Percentiles rank a stretch among this genome's conserved stretches.
Conservation (phyloP, 805 yeast species). For the Myxozyma vanderwaltii region DNA sequence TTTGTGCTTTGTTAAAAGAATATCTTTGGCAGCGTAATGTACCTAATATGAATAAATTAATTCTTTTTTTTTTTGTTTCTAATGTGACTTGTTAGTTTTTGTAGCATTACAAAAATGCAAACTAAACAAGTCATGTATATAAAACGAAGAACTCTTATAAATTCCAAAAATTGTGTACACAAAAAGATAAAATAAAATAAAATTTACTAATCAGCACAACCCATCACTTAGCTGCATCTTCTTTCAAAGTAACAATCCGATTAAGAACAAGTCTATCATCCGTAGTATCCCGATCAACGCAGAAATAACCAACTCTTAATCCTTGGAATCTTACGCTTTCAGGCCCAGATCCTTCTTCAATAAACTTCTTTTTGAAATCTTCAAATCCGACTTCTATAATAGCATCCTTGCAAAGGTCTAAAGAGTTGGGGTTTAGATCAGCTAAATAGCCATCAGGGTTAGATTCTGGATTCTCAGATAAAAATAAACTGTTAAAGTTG, state of each 20-base stretch:
- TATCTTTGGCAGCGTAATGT: too few relatives aligned
- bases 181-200: not conserved
- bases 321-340: constrained; percentile 98
- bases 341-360: constrained; percentile 54
- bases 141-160: not conserved
- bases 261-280: constrained; percentile 70
- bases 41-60: too few relatives aligned
- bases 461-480: constrained; percentile 85
- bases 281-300: constrained; percentile 77
- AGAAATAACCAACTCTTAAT: constrained; percentile 92
- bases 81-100: too few relatives aligned
- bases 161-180: too few relatives aligned
- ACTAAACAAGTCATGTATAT: not conserved
- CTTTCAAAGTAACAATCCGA: constrained; percentile 91
- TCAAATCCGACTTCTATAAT: constrained; percentile 76
- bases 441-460: constrained; percentile 86
- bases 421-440: constrained; percentile 81
- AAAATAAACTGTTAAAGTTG: constrained; percentile 83
- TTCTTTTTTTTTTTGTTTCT: too few relatives aligned
- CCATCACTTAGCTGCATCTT: constrained; percentile 48
- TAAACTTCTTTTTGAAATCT: constrained; percentile 65
- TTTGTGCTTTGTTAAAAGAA: not conserved
- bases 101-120: not conserved
- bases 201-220: not conserved
- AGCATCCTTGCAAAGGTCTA: constrained; percentile 64